Evolutionary conservation across 2,329 filamentous ascomycete species (phyloP).

Genomic region (Sporothrix pallida): DNA sequence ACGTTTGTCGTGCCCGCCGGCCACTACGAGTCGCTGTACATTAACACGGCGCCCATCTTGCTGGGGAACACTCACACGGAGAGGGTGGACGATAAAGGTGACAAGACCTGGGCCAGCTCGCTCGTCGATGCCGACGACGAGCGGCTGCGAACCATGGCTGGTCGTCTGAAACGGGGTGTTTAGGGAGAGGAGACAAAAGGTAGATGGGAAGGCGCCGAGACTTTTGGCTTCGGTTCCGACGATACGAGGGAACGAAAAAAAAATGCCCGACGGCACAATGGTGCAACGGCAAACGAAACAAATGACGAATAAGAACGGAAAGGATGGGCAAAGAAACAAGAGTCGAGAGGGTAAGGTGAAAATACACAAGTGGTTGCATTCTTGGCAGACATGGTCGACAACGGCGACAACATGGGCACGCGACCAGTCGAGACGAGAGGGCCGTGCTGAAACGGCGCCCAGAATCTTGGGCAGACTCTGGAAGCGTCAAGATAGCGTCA

Average conservation of each 20-base stretch:
- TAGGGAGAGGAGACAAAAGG: neutral
- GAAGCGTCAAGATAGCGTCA: too few relatives aligned
- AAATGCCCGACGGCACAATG: neutral
- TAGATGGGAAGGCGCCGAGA: neutral
- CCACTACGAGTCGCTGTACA: conserved; percentile 37
- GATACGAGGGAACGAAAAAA: neutral
- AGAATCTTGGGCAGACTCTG: neutral
- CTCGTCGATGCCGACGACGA: conserved; percentile 36
- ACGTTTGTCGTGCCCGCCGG: conserved; percentile 37
- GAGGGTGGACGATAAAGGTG: neutral
- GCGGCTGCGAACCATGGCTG: conserved; percentile 34
- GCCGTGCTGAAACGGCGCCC: neutral
- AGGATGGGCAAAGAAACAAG: neutral
- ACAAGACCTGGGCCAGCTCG: conserved; percentile 29
- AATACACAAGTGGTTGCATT: neutral
- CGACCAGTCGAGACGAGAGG: neutral
- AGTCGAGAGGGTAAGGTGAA: neutral
- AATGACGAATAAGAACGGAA: neutral
- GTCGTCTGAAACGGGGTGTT: conserved; percentile 25
- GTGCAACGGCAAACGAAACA: neutral
- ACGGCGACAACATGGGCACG: too few relatives aligned
- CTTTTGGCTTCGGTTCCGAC: neutral
- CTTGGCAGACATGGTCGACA: neutral
- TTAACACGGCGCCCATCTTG: conserved; percentile 37
- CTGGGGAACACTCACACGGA: conserved; percentile 28